These are phyloP conservation scores for Candida loeiensis DNA, from an alignment of 805 yeast genomes.

Conservation along the genomic window DNA sequence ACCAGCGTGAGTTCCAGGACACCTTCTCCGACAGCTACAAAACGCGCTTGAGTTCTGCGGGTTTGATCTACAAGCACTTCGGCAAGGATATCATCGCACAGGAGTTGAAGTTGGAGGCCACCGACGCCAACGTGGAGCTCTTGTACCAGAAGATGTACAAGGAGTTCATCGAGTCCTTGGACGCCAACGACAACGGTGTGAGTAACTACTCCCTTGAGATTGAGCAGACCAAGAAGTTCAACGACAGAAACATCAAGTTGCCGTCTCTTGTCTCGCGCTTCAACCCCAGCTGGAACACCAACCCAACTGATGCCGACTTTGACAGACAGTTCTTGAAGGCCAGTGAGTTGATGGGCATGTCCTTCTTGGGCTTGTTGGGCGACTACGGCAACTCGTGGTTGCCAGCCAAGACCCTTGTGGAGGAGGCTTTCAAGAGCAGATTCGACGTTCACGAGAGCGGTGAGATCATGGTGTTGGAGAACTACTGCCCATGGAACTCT, in stretches of 20 bases:
- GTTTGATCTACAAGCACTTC: constrained; percentile 83
- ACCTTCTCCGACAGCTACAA: constrained; percentile 59
- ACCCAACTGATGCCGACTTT: constrained; percentile 58
- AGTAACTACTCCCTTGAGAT: constrained; percentile 56
- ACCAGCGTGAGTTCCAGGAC: constrained; percentile 85
- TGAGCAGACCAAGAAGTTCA: constrained; percentile 58
- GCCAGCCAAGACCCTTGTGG: constrained; percentile 80
- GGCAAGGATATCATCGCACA: constrained; percentile 67
- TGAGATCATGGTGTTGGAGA: constrained; percentile 66
- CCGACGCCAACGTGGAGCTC: constrained; percentile 48
- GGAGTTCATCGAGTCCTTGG: constrained; percentile 86
- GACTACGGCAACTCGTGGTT: constrained; percentile 84
- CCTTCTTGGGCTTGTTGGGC: constrained; percentile 63
- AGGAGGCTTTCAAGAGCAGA: constrained; percentile 63
- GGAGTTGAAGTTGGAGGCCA: constrained; percentile 40
- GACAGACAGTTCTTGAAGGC: constrained; percentile 70
- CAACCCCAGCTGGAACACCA: constrained; percentile 83
- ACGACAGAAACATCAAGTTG: constrained; percentile 68
- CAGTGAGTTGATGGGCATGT: constrained; percentile 76
- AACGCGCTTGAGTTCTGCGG: constrained; percentile 92
- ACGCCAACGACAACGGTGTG: constrained; percentile 95
- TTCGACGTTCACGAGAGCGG: constrained; percentile 63
- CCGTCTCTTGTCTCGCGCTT: constrained; percentile 75
- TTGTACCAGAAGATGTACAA: constrained; percentile 76
- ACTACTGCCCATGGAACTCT: constrained; percentile 93